These are phyloP conservation scores for Globisporangium spinosum DNA, from an alignment of 352 stramenopile species.

Conservation along the genomic window DNA sequence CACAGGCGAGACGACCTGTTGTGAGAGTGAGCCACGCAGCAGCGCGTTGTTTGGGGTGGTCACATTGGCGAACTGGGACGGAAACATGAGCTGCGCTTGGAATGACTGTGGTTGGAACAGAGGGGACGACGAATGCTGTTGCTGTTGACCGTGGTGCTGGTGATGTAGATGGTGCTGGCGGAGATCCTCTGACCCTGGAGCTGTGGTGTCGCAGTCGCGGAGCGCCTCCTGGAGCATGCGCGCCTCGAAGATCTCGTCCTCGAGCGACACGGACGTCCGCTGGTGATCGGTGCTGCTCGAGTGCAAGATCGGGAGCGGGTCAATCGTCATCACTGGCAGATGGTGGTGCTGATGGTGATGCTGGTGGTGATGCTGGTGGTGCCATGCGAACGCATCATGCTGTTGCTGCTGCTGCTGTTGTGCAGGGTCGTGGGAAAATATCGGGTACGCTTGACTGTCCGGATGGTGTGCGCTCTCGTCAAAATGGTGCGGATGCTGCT, in stretches of 20 bases:
- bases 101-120: slow-evolving; percentile 5
- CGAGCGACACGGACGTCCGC: slow-evolving; percentile 11
- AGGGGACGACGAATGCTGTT: slow-evolving; percentile 12
- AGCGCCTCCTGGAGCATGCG: slow-evolving; percentile 36
- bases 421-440: neutral
- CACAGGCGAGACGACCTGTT: slow-evolving; percentile 16
- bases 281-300: neutral
- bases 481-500: neutral
- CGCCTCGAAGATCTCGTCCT: slow-evolving; percentile 31
- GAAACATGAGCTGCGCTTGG: slow-evolving; percentile 18
- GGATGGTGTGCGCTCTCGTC: neutral
- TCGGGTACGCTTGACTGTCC: neutral
- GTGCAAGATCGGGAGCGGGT: slow-evolving; percentile 11
- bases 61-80: slow-evolving; percentile 23
- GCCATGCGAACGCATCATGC: slow-evolving; percentile 3
- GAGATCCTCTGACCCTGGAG: neutral
- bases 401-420: neutral
- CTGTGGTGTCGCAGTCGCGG: slow-evolving; percentile 13
- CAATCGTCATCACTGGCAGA: slow-evolving; percentile 6
- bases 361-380: neutral
- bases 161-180: slow-evolving; percentile 18
- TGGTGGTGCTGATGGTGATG: neutral
- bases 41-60: slow-evolving; percentile 7
- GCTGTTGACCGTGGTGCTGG: neutral
- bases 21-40: slow-evolving; percentile 6